Conservation (phyloP, 768 basidiomycete genomes). For the Tricholoma flavovirens region DNA sequence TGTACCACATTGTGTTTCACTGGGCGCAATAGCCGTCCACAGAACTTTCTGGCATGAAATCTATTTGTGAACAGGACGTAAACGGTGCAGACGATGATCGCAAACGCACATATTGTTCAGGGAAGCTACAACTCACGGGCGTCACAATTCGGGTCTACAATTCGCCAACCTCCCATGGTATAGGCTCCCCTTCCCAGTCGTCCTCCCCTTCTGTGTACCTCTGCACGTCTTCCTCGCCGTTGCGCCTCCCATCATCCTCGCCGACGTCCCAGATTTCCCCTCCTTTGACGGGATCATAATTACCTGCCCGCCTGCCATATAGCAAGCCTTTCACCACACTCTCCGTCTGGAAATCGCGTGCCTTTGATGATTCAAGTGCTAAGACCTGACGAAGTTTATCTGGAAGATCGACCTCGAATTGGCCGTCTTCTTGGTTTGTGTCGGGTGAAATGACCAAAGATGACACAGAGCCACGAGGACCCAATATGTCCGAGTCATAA, state of each 20-base stretch:
- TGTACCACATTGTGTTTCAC: background rate
- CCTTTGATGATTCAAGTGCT: slow-evolving; percentile 47
- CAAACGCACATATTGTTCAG: slow-evolving; percentile 13
- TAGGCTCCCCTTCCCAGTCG: slow-evolving; percentile 79
- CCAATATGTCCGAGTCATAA: slow-evolving; percentile 29
- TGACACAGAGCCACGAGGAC: slow-evolving; percentile 23
- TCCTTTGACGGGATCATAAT: slow-evolving; percentile 60
- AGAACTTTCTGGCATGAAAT: background rate
- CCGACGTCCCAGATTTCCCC: slow-evolving; percentile 77
- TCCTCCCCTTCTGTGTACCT: slow-evolving; percentile 42
- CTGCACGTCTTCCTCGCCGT: slow-evolving; percentile 18
- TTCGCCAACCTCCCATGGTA: slow-evolving; percentile 79
- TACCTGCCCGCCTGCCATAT: slow-evolving; percentile 47
- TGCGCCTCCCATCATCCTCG: slow-evolving; percentile 41
- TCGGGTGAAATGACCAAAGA: slow-evolving; percentile 7
- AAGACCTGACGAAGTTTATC: slow-evolving; percentile 62
- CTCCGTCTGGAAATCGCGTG: slow-evolving; percentile 40
- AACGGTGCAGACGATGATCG: background rate
- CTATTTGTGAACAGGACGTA: slow-evolving; percentile 1
- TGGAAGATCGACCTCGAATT: slow-evolving; percentile 54
- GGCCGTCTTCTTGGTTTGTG: slow-evolving; percentile 24
- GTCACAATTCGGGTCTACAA: slow-evolving; percentile 34
- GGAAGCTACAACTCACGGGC: background rate
- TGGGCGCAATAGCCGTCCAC: background rate
- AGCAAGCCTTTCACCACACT: slow-evolving; percentile 54